phyloP scores from a whole-genome alignment of 345 rosid species.

The Corymbia maculata region DNA sequence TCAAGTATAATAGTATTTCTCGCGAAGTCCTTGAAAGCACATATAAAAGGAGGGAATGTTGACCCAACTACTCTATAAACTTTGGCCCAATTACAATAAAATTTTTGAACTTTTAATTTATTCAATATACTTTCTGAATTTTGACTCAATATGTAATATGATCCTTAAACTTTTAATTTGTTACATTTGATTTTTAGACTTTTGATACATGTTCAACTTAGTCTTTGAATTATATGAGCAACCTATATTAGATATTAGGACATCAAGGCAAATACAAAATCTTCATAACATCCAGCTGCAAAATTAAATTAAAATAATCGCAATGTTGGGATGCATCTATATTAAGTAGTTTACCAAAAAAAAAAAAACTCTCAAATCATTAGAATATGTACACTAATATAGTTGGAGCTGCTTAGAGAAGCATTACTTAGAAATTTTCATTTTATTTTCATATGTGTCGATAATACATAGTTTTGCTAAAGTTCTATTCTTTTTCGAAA shows the following conservation, averaged over 20 bases:
- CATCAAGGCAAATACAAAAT: neutral
- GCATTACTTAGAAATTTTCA: neutral
- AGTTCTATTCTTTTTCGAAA: neutral
- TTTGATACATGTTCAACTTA: no score
- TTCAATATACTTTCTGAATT: no score
- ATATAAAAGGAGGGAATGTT: no score
- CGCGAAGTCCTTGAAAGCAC: no score
- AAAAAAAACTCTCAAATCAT: neutral
- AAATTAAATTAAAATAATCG: no score
- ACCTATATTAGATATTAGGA: neutral
- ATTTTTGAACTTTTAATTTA: fast-evolving
- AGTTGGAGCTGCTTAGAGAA: neutral
- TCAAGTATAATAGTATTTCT: no score
- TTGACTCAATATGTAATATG: fast-evolving
- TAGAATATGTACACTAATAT: neutral
- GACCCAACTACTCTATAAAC: no score
- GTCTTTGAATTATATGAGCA: no score
- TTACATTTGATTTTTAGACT: fast-evolving
- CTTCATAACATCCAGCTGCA: no score
- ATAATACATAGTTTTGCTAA: neutral
- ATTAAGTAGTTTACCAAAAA: no score
- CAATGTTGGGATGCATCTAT: neutral
- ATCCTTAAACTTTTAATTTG: no score
- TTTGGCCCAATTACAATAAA: no score
- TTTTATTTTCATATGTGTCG: neutral